Evolutionary conservation across 2,329 filamentous ascomycete species (phyloP).

Genomic region (Diaporthe nobilis): DNA sequence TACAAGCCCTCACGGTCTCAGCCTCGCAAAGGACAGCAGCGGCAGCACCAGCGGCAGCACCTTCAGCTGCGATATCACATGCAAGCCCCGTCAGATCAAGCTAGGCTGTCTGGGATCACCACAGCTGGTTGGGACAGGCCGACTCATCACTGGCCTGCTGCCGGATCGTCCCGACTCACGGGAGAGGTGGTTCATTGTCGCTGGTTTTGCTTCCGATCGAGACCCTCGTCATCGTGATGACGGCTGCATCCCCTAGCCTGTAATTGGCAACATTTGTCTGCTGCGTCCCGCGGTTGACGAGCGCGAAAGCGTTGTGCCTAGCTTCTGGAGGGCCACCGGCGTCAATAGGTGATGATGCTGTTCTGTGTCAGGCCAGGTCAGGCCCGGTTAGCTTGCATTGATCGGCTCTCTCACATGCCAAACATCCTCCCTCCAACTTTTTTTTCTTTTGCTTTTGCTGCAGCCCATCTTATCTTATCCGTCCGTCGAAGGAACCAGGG

Average conservation of each 20-base stretch:
- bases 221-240: background rate
- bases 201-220: background rate
- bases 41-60: constrained; percentile 7
- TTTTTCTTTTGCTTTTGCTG: background rate
- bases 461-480: constrained; percentile 36
- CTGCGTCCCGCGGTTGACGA: constrained; percentile 7
- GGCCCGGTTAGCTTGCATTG: constrained; percentile 14
- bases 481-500: constrained; percentile 18
- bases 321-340: background rate
- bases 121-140: constrained; percentile 6
- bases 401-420: constrained; percentile 35
- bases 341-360: constrained; percentile 10
- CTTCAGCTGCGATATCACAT: constrained; percentile 16
- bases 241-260: background rate
- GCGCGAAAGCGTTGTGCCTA: constrained; percentile 14
- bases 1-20: background rate
- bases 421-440: background rate
- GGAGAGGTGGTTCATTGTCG: background rate
- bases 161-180: constrained; percentile 26
- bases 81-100: constrained; percentile 19
- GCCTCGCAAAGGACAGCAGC: constrained; percentile 10
- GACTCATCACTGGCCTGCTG: background rate
- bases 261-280: background rate
- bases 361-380: constrained; percentile 13
- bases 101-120: constrained; percentile 14